phyloP scores from a whole-genome alignment of 129 eudicot species.

The Tagetes patula region DNA sequence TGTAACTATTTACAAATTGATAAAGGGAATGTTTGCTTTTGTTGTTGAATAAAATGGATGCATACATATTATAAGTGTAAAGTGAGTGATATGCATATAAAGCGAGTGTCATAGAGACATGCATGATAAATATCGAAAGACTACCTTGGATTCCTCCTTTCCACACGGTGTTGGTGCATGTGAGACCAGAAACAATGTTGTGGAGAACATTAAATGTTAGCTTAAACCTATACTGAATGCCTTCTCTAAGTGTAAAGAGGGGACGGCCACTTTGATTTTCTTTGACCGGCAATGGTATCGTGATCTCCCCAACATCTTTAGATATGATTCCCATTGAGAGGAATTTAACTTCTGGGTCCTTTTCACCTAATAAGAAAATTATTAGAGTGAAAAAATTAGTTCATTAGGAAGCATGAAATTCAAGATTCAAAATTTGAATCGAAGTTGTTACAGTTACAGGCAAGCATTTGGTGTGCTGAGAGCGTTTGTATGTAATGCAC shows the following conservation, averaged over 20 bases:
- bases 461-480: slow-evolving; percentile 4
- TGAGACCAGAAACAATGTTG: slow-evolving; percentile 79
- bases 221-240: slow-evolving; percentile 69
- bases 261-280: slow-evolving; percentile 48
- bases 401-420: background rate
- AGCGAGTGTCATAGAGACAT: background rate
- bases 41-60: background rate
- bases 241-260: slow-evolving; percentile 71
- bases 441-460: background rate
- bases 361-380: slow-evolving; percentile 48
- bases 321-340: slow-evolving; percentile 76
- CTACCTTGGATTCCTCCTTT: slow-evolving; percentile 73
- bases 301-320: slow-evolving; percentile 65
- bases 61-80: background rate
- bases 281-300: slow-evolving; percentile 54
- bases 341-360: slow-evolving; percentile 84
- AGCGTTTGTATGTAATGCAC: slow-evolving; percentile 13
- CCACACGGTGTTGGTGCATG: slow-evolving; percentile 66
- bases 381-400: background rate
- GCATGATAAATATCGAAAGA: slow-evolving; percentile 14
- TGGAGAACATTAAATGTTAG: slow-evolving; percentile 66
- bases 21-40: background rate
- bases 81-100: background rate
- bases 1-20: background rate
- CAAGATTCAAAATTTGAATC: background rate